Evolutionary conservation across 768 basidiomycete genomes (phyloP).

Genomic region (Phylloporus sp.): DNA sequence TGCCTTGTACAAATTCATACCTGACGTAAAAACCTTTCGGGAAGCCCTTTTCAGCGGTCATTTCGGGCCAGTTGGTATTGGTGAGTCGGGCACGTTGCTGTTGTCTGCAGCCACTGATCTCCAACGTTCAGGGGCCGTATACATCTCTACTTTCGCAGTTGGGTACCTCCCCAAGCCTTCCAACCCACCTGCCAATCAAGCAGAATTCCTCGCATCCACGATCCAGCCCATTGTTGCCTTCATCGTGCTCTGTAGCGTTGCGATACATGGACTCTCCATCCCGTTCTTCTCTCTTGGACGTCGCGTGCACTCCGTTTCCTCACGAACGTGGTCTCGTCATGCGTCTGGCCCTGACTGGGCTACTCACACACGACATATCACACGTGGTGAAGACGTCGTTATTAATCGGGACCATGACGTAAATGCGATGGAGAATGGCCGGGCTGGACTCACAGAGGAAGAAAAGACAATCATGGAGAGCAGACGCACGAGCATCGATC

Average conservation of each 20-base stretch:
- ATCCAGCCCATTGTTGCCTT: conserved; percentile 95
- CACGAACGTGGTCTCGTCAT: conserved; percentile 86
- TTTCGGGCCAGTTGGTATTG: conserved; percentile 86
- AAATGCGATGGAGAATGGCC: conserved; percentile 47
- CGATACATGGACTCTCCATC: conserved; percentile 87
- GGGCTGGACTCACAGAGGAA: conserved; percentile 27
- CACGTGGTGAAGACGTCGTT: conserved; percentile 69
- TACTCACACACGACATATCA: conserved; percentile 65
- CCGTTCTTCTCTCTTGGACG: conserved; percentile 90
- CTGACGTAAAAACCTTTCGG: conserved; percentile 89
- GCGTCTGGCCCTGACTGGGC: conserved; percentile 78
- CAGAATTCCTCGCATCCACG: conserved; percentile 59
- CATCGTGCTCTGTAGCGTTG: conserved; percentile 88
- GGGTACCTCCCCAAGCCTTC: conserved; percentile 47
- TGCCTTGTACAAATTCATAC: conserved; percentile 85
- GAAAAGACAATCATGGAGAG: conserved; percentile 28
- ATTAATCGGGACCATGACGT: conserved; percentile 71
- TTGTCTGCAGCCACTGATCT: conserved; percentile 1
- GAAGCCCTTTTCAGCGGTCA: conserved; percentile 95
- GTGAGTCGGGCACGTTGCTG: conserved; percentile 29
- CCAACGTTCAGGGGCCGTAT: conserved; percentile 64
- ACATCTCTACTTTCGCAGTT: conserved; percentile 82
- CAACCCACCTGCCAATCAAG: conserved; percentile 48
- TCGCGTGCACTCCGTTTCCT: conserved; percentile 74
- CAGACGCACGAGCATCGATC: conserved; percentile 15